phyloP scores from a whole-genome alignment of 805 yeast species.

The Peterozyma toletana region DNA sequence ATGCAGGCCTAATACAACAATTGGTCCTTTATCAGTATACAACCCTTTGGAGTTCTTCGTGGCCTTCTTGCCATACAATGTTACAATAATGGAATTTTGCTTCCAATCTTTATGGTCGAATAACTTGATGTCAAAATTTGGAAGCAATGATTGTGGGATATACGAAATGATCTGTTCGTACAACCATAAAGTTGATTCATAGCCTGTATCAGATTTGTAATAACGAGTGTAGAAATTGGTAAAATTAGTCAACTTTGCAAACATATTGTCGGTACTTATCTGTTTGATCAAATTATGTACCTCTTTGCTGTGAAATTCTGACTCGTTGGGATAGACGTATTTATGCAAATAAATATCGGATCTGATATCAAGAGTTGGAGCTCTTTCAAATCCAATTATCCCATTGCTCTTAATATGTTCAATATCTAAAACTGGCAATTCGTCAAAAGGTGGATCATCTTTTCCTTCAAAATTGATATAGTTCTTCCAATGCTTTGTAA shows the following conservation, averaged over 20 bases:
- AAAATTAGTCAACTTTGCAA: constrained; percentile 50
- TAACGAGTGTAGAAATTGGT: constrained; percentile 71
- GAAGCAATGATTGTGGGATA: constrained; percentile 15
- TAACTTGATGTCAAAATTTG: constrained; percentile 31
- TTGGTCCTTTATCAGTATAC: constrained; percentile 19
- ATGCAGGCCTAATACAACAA: constrained; percentile 81
- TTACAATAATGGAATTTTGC: constrained; percentile 70
- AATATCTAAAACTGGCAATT: constrained; percentile 10
- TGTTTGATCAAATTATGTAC: constrained; percentile 33
- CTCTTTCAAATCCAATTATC: background rate
- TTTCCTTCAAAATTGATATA: constrained; percentile 31
- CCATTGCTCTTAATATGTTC: constrained; percentile 16
- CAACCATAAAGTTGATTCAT: constrained; percentile 68
- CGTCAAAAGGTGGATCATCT: constrained; percentile 18
- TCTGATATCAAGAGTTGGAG: background rate
- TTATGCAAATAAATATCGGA: constrained; percentile 11
- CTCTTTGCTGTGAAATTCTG: constrained; percentile 20
- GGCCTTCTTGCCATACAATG: constrained; percentile 41
- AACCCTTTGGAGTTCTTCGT: constrained; percentile 26
- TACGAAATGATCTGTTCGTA: constrained; percentile 32
- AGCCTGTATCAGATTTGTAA: constrained; percentile 67
- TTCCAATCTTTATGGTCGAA: constrained; percentile 65
- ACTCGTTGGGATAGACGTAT: constrained; percentile 48
- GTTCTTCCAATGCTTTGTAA: constrained; percentile 38
- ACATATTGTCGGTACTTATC: constrained; percentile 41